A percentile compares a stretch with the other conserved stretches of the same genome.
These are phyloP conservation scores for Sugiyamaella japonica DNA, from an alignment of 1,139 yeast genomes.

Conservation along the genomic window DNA sequence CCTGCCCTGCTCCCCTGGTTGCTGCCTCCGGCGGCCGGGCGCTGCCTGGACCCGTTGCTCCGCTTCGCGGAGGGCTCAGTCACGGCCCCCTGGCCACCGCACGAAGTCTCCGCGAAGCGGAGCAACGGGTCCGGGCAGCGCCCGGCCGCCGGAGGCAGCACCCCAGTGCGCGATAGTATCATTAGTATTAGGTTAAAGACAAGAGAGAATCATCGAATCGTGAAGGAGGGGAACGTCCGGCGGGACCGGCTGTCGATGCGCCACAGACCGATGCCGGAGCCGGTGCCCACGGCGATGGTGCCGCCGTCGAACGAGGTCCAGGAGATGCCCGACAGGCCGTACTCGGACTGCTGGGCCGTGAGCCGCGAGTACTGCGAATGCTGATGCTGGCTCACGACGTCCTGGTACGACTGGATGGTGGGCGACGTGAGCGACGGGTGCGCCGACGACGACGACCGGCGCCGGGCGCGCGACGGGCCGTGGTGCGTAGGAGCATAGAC, in stretches of 20 bases:
- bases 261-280: slow-evolving; percentile 41
- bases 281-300: slow-evolving; percentile 41
- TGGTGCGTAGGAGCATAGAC: slow-evolving; percentile 8
- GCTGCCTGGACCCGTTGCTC: slow-evolving; percentile 7
- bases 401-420: slow-evolving; percentile 24
- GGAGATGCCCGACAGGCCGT: slow-evolving; percentile 40
- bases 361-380: slow-evolving; percentile 18
- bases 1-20: too few species aligned
- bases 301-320: slow-evolving; percentile 43
- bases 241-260: slow-evolving; percentile 36
- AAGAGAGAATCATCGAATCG: slow-evolving; percentile 25
- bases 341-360: slow-evolving; percentile 27
- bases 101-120: slow-evolving; percentile 9
- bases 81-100: too few species aligned
- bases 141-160: slow-evolving; percentile 7
- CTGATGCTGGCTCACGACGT: slow-evolving; percentile 23
- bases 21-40: slow-evolving; percentile 14
- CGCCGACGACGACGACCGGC: slow-evolving; percentile 8
- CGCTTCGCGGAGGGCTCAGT: slow-evolving; percentile 13
- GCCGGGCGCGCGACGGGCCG: slow-evolving; percentile 1
- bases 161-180: neutral
- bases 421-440: slow-evolving; percentile 16
- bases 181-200: neutral
- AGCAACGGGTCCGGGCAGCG: slow-evolving; percentile 2
- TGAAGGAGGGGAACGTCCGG: slow-evolving; percentile 35